Evolutionary conservation across 768 basidiomycete species (phyloP).

Genomic region (Termitomyces heimii): DNA sequence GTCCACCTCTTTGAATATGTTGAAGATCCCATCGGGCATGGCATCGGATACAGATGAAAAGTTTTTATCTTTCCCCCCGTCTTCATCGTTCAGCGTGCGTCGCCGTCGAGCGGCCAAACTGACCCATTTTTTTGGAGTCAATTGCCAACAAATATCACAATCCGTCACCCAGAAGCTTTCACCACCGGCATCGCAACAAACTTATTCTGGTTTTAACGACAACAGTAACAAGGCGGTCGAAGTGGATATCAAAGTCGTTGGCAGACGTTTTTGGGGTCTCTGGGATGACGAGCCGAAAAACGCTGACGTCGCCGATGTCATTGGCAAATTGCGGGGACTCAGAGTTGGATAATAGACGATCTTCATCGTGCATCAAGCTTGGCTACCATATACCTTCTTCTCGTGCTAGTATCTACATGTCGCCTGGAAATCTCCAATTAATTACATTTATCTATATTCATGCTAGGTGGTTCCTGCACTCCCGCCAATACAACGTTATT

Average conservation of each 20-base stretch:
- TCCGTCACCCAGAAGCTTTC: slow-evolving; percentile 12
- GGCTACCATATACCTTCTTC: background rate
- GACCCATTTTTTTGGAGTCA: slow-evolving; percentile 52
- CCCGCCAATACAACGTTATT: slow-evolving; percentile 30
- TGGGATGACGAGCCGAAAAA: slow-evolving; percentile 25
- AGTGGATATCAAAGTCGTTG: slow-evolving; percentile 34
- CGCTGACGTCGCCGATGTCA: slow-evolving; percentile 34
- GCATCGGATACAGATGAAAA: background rate
- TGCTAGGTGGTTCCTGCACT: background rate
- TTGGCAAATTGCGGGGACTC: slow-evolving; percentile 37
- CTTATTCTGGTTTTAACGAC: background rate
- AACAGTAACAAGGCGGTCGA: slow-evolving; percentile 8
- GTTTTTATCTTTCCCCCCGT: background rate
- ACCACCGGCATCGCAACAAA: background rate
- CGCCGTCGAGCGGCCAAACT: slow-evolving; percentile 48
- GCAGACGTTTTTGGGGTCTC: slow-evolving; percentile 35
- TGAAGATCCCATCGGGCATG: background rate
- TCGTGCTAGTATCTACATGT: slow-evolving; percentile 2
- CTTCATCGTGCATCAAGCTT: background rate
- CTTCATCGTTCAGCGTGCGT: slow-evolving; percentile 11
- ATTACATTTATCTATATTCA: slow-evolving; percentile 12
- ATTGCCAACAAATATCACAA: slow-evolving; percentile 35
- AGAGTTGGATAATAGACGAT: slow-evolving; percentile 18
- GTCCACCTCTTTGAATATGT: background rate
- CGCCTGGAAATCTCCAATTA: slow-evolving; percentile 8